Evolutionary conservation across 192 early-diverging fungal genomes (phyloP).

Genomic region (Gaertneriomyces sp.): DNA sequence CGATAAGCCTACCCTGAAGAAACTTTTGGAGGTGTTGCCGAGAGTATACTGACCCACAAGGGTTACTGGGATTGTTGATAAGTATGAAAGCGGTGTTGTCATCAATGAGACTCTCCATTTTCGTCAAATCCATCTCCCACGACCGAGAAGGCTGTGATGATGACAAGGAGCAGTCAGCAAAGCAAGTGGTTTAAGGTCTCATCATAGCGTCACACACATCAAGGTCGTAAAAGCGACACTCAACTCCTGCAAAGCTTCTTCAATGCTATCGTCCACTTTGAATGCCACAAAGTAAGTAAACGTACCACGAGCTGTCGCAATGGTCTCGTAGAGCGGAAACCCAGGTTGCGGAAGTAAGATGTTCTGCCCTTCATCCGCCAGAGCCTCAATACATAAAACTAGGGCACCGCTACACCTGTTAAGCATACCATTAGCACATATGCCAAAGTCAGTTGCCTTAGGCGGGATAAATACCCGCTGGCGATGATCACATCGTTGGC

Average conservation of each 20-base stretch:
- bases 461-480: constrained; percentile 47
- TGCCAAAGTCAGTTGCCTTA: not conserved
- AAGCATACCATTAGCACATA: not conserved
- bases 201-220: constrained; percentile 10
- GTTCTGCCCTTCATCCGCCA: constrained; percentile 78
- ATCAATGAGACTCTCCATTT: constrained; percentile 78
- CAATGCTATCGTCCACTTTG: not conserved
- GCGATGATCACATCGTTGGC: constrained; percentile 74
- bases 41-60: constrained; percentile 84
- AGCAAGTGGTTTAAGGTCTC: not conserved
- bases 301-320: constrained; percentile 63
- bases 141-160: constrained; percentile 60
- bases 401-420: constrained; percentile 35
- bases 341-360: constrained; percentile 82
- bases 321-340: constrained; percentile 81
- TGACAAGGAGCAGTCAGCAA: not conserved
- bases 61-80: constrained; percentile 85
- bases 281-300: not conserved
- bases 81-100: constrained; percentile 73
- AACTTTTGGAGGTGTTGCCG: constrained; percentile 61
- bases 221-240: constrained; percentile 77
- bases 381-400: constrained; percentile 47
- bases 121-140: constrained; percentile 81
- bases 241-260: constrained; percentile 41
- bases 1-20: not conserved